These are phyloP conservation scores for Aspergillus arachidicola DNA, from an alignment of 2,329 filamentous ascomycete species.

Conservation along the genomic window DNA sequence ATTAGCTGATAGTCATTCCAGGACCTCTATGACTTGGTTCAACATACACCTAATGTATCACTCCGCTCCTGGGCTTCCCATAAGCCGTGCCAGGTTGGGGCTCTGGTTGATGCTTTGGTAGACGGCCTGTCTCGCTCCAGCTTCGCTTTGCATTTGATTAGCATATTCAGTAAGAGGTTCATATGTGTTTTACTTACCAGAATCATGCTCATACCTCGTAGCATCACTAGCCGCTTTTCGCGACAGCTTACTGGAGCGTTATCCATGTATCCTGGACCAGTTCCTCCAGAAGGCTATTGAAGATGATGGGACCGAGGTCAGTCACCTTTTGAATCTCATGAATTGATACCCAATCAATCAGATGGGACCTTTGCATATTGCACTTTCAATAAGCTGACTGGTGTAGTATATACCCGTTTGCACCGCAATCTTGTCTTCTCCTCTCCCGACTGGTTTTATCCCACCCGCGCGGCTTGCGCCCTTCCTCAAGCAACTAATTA, in stretches of 20 bases:
- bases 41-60: constrained; percentile 32
- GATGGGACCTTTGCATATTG: not conserved
- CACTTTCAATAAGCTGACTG: not conserved
- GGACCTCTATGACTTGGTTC: constrained; percentile 33
- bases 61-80: constrained; percentile 51
- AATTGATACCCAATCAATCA: not conserved
- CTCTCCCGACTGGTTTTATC: constrained; percentile 31
- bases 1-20: constrained; percentile 15
- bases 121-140: constrained; percentile 55
- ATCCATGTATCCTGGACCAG: constrained; percentile 38
- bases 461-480: constrained; percentile 36
- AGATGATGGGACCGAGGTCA: constrained; percentile 32
- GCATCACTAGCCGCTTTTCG: constrained; percentile 32
- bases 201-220: constrained; percentile 22
- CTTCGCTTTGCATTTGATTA: constrained; percentile 53
- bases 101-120: constrained; percentile 49
- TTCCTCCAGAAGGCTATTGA: constrained; percentile 36
- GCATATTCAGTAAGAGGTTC: constrained; percentile 49
- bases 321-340: constrained; percentile 7
- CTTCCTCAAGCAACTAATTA: constrained; percentile 37
- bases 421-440: constrained; percentile 36
- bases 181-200: not conserved
- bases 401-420: constrained; percentile 35
- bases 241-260: constrained; percentile 34
- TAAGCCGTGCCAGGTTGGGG: constrained; percentile 53